Conservation (phyloP, 176 grass and related monocot species). For the Triticum turgidum region DNA sequence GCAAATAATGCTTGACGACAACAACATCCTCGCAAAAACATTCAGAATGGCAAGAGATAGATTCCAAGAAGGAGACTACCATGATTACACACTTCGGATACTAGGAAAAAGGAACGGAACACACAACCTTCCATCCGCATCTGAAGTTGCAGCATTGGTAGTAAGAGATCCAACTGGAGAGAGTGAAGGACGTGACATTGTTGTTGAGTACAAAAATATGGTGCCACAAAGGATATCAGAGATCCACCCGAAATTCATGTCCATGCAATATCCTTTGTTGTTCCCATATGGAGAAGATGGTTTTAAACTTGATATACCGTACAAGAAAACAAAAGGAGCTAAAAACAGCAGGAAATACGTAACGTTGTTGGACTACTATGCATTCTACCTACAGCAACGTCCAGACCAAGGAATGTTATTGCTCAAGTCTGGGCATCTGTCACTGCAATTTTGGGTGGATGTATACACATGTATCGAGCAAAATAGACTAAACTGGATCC, state of each 20-base stretch:
- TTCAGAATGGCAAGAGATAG: background rate
- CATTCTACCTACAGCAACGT: background rate
- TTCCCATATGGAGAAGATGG: too few relatives aligned
- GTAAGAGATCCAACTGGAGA: background rate
- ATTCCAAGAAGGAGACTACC: too few relatives aligned
- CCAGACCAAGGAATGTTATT: background rate
- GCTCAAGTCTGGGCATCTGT: background rate
- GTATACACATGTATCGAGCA: background rate
- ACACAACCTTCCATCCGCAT: background rate
- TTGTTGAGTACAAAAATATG: too few relatives aligned
- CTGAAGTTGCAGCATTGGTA: background rate
- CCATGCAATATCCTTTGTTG: too few relatives aligned
- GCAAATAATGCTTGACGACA: background rate
- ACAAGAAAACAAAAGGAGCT: background rate
- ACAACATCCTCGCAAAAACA: background rate
- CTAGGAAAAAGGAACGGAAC: background rate
- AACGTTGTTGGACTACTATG: background rate
- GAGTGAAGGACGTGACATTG: too few relatives aligned
- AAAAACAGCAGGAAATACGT: background rate
- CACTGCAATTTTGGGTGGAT: background rate
- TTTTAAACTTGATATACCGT: background rate
- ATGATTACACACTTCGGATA: background rate
- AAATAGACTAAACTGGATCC: background rate
- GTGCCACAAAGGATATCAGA: too few relatives aligned
- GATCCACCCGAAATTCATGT: too few relatives aligned